These are phyloP conservation scores for Carex littledalei DNA, from an alignment of 176 grass and related monocot genomes.

Conservation along the genomic window DNA sequence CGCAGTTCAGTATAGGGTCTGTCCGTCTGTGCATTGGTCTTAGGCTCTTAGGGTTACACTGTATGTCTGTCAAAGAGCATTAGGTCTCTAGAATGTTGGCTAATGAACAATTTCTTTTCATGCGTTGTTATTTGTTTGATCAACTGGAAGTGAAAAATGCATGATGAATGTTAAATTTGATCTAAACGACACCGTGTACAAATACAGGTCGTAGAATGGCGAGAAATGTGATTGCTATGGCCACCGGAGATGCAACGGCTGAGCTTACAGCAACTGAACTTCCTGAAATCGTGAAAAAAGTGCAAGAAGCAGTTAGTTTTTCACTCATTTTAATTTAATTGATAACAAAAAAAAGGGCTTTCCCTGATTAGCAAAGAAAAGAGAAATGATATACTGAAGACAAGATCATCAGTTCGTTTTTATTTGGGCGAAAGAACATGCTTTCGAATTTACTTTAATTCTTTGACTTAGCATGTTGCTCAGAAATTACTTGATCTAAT, in stretches of 20 bases:
- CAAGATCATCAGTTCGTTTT: neutral
- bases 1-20: neutral
- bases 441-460: neutral
- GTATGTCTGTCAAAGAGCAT: neutral
- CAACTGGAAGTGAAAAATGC: neutral
- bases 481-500: neutral
- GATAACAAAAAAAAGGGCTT: neutral
- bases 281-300: constrained; percentile 42
- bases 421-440: neutral
- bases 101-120: neutral
- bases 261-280: constrained; percentile 42
- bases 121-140: neutral
- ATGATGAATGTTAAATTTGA: neutral
- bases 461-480: neutral
- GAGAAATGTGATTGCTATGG: constrained; percentile 70
- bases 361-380: neutral
- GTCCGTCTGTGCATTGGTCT: neutral
- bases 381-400: neutral
- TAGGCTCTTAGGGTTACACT: neutral
- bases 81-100: neutral
- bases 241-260: constrained; percentile 48
- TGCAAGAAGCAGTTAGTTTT: constrained; percentile 68
- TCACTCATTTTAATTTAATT: constrained; percentile 1
- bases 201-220: constrained; percentile 52
- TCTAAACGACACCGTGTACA: neutral